Evolutionary conservation across 495 filamentous ascomycete species (phyloP).

Genomic region (Tuber aestivum): DNA sequence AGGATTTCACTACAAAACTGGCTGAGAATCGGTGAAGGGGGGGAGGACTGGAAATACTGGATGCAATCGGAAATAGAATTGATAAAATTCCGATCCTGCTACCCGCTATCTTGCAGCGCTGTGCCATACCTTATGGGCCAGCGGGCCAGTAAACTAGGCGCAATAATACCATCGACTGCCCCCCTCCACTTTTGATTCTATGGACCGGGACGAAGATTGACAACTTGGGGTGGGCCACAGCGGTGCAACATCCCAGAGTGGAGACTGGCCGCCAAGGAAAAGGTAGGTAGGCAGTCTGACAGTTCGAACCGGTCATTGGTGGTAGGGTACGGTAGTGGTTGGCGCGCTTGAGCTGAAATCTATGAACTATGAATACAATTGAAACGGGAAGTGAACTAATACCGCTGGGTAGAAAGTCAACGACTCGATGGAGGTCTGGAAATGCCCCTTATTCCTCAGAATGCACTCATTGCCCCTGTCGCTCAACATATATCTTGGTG

Average conservation of each 20-base stretch:
- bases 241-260: neutral
- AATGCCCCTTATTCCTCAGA: neutral
- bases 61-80: neutral
- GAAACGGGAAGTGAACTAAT: neutral
- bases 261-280: neutral
- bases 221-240: neutral
- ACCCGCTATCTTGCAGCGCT: neutral
- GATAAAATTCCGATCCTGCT: neutral
- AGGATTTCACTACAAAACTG: neutral
- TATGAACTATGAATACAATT: neutral
- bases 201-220: neutral
- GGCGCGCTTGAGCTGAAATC: neutral
- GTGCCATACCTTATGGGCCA: neutral
- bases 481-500: neutral
- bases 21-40: neutral
- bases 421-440: neutral
- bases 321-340: neutral
- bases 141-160: neutral
- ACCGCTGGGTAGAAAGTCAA: neutral
- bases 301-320: neutral
- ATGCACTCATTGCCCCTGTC: neutral
- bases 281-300: neutral
- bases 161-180: neutral
- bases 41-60: neutral
- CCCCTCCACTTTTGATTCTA: neutral